Percentiles rank a stretch among this genome's conserved stretches.
phyloP scores from a whole-genome alignment of 768 basidiomycete species.

The Flagelloscypha sp. region DNA sequence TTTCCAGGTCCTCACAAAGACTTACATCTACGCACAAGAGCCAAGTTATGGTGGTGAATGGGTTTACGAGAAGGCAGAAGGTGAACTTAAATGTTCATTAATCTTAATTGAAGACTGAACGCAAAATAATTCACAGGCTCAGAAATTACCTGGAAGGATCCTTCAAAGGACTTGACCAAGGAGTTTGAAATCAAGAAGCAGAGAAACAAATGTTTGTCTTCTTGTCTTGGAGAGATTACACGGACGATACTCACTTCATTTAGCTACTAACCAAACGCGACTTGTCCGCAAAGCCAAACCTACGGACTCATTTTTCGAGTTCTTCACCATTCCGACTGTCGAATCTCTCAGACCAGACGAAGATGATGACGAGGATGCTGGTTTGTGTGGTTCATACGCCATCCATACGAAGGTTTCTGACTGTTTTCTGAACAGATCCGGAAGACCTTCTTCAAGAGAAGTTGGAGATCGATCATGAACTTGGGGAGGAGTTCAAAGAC shows the following conservation, averaged over 20 bases:
- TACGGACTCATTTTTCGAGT: slow-evolving; percentile 97
- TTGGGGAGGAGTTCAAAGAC: slow-evolving; percentile 97
- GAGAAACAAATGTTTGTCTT: slow-evolving; percentile 85
- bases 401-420: no score
- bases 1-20: slow-evolving; percentile 81
- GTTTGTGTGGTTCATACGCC: no score
- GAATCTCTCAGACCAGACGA: slow-evolving; percentile 58
- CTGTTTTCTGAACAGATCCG: no score
- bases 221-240: no score
- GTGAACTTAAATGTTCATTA: no score
- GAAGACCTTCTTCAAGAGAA: slow-evolving; percentile 87
- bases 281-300: slow-evolving; percentile 81
- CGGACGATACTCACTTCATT: neutral
- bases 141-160: slow-evolving; percentile 94
- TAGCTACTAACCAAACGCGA: slow-evolving; percentile 79
- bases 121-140: no score
- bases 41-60: slow-evolving; percentile 96
- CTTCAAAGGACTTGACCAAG: slow-evolving; percentile 95
- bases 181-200: slow-evolving; percentile 99
- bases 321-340: slow-evolving; percentile 92
- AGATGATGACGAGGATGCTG: slow-evolving; percentile 57
- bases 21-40: slow-evolving; percentile 87
- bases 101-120: no score
- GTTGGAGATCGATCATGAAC: slow-evolving; percentile 94
- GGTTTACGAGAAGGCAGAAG: slow-evolving; percentile 92